These are phyloP conservation scores for Carex kokanica DNA, from an alignment of 176 grass and related monocot genomes.

Conservation along the genomic window DNA sequence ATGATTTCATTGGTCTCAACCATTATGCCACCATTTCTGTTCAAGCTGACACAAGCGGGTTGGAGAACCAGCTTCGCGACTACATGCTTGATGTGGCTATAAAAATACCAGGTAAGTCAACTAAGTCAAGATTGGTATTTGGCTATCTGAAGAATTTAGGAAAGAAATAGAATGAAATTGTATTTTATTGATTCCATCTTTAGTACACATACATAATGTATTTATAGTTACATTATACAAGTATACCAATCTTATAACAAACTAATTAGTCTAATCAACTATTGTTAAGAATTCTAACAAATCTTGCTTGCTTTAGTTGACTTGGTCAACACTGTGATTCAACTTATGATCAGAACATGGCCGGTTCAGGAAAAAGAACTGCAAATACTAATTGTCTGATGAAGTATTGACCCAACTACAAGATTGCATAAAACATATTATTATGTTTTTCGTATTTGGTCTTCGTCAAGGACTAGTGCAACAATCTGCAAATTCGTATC, in stretches of 20 bases:
- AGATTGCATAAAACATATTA: not conserved
- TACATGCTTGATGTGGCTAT: conserved; percentile 48
- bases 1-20: conserved; percentile 75
- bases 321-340: no score
- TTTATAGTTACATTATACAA: no score
- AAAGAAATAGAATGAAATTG: no score
- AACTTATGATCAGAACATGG: not conserved
- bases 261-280: no score
- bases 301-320: no score
- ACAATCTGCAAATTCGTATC: not conserved
- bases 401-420: not conserved
- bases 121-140: not conserved
- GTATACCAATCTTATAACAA: no score
- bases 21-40: conserved; percentile 37
- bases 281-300: no score
- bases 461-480: not conserved
- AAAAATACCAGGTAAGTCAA: conserved; percentile 26
- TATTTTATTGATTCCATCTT: no score
- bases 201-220: no score
- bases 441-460: not conserved
- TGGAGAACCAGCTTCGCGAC: conserved; percentile 28
- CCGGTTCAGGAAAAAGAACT: not conserved
- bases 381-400: not conserved
- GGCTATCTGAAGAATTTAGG: not conserved
- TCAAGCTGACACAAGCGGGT: not conserved